These are phyloP conservation scores for Fragaria ananassa DNA, from an alignment of 306 rosid genomes.

Conservation along the genomic window DNA sequence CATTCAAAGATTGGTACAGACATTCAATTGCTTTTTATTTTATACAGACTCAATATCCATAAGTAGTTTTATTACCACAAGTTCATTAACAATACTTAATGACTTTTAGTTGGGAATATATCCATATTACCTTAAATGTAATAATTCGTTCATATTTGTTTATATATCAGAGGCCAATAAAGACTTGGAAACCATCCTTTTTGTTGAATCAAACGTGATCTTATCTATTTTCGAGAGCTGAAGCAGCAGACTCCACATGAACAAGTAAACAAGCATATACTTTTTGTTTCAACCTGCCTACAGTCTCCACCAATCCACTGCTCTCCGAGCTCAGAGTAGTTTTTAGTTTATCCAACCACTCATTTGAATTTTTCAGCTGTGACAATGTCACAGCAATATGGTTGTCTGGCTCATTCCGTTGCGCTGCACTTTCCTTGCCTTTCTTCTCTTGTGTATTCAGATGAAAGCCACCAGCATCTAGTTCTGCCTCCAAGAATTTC, in stretches of 20 bases:
- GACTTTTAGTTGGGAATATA: slow-evolving; percentile 2
- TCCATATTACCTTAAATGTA: slow-evolving; percentile 16
- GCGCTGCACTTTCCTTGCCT: slow-evolving; percentile 49
- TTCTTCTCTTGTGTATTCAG: slow-evolving; percentile 47
- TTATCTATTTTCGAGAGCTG: slow-evolving; percentile 64
- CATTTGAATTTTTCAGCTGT: slow-evolving; percentile 82
- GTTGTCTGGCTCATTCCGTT: slow-evolving; percentile 51
- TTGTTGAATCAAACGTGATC: slow-evolving; percentile 36
- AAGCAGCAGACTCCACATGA: slow-evolving; percentile 77
- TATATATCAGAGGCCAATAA: neutral
- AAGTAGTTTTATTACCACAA: slow-evolving; percentile 18
- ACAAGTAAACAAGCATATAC: slow-evolving; percentile 69
- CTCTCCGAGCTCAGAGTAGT: slow-evolving; percentile 37
- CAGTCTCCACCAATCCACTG: slow-evolving; percentile 40
- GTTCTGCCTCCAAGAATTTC: slow-evolving; percentile 64
- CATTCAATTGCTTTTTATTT: neutral
- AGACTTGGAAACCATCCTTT: slow-evolving; percentile 4
- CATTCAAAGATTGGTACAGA: neutral
- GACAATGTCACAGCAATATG: slow-evolving; percentile 66
- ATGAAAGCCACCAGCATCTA: slow-evolving; percentile 75
- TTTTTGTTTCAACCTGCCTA: slow-evolving; percentile 70
- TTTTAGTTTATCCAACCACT: slow-evolving; percentile 77
- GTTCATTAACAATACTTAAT: slow-evolving; percentile 7
- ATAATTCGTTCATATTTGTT: slow-evolving; percentile 31
- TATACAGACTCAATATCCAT: slow-evolving; percentile 18